These are phyloP conservation scores for Alternaria brassicae DNA, from an alignment of 2,329 filamentous ascomycete genomes.

Conservation along the genomic window DNA sequence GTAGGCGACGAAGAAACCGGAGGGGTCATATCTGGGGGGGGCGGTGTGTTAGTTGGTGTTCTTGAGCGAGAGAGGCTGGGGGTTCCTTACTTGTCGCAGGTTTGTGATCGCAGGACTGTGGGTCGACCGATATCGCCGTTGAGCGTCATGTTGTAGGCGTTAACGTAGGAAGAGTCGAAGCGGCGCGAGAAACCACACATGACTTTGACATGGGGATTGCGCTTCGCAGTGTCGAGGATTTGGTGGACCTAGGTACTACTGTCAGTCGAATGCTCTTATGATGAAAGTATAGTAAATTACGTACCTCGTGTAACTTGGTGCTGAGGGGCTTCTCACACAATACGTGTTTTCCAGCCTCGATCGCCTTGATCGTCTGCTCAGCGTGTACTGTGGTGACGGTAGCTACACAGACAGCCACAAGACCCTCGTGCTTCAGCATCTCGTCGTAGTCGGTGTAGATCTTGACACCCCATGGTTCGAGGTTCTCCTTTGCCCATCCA, in stretches of 20 bases:
- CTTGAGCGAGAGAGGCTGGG: not conserved
- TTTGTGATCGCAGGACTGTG: slow-evolving; percentile 69
- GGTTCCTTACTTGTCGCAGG: slow-evolving; percentile 64
- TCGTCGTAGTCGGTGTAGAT: slow-evolving; percentile 63
- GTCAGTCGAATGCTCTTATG: not conserved
- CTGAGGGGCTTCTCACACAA: slow-evolving; percentile 67
- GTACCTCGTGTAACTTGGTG: slow-evolving; percentile 65
- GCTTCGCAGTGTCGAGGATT: slow-evolving; percentile 64
- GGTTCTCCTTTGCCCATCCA: slow-evolving; percentile 59
- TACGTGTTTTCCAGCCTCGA: slow-evolving; percentile 62
- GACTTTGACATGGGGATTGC: slow-evolving; percentile 67
- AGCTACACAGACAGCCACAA: slow-evolving; percentile 64
- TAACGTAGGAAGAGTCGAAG: slow-evolving; percentile 71
- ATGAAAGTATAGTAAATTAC: slow-evolving; percentile 26
- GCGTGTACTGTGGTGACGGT: slow-evolving; percentile 65
- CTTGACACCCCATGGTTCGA: slow-evolving; percentile 60
- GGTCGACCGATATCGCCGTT: slow-evolving; percentile 65
- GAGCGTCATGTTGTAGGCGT: slow-evolving; percentile 62
- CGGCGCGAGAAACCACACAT: slow-evolving; percentile 71
- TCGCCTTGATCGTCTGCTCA: slow-evolving; percentile 64
- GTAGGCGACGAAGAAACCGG: slow-evolving; percentile 73
- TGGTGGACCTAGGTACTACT: slow-evolving; percentile 60
- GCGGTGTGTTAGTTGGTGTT: not conserved
- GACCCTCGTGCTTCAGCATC: slow-evolving; percentile 63
- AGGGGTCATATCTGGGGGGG: slow-evolving; percentile 59